Base-by-base conservation (phyloP, 2,329 filamentous ascomycete genomes). In the Fusarium newnesense region DNA sequence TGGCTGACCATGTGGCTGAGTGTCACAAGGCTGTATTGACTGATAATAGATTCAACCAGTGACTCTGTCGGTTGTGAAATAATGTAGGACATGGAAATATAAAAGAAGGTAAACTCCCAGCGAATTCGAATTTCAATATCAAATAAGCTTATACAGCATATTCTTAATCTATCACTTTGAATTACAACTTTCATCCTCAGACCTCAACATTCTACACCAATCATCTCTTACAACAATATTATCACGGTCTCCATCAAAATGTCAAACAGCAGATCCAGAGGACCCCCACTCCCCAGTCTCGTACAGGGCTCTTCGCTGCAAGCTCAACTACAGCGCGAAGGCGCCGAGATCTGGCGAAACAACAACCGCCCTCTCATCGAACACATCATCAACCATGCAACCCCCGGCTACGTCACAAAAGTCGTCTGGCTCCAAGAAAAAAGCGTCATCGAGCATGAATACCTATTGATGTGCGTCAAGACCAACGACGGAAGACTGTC, bases 201-300 rank as follows among this genome's bases (percentile, higher is more conserved):
- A n/a, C n/a, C n/a, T n/a, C n/a, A n/a, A n/a, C n/a, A n/a, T n/a
- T n/a, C n/a, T n/a, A n/a, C n/a, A n/a, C n/a, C n/a, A n/a, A n/a
- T n/a, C 21, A 32, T 9, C 7, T 2, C 0, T 2, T 0, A 18
- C 15, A 30, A 2, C 3, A 50, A 7, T 11, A 13, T 13, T 5
- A 9, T 4, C 7, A 1, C 8, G 2, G 21, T 47, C 10, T 15
- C 3, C 5, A 3, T 50, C 10, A 24, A 32, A 18, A 50, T 50
- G 47, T 50, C 47, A 32, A 50, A 32, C 47, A 50, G 47, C 28
- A 32, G 47, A 24, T 50, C 28, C 0, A 32, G 47, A 32, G 47
- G 47, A 13, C 47, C 47, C 0, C 47, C 47, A 0, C 47, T 50
- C 5, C 47, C 47, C 2, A 50, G 28, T 5, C 21, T 50, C 0